Percentiles rank a stretch among this genome's conserved stretches.
These are phyloP conservation scores for Theileria sp. DNA, from an alignment of 169 alveolate genomes.

Conservation along the genomic window DNA sequence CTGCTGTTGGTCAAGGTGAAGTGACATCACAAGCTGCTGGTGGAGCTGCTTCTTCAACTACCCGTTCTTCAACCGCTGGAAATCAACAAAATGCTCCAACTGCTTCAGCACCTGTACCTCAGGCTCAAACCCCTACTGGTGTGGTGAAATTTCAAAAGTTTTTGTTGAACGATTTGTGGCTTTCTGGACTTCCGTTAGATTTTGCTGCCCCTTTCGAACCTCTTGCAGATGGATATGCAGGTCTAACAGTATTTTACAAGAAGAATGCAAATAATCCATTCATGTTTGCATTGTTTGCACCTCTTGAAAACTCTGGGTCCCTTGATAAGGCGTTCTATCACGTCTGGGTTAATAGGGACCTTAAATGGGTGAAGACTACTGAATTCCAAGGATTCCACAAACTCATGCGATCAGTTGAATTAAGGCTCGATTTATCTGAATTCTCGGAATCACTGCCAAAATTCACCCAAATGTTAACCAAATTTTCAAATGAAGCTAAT, in stretches of 20 bases:
- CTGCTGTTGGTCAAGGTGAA: background rate
- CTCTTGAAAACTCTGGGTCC: background rate
- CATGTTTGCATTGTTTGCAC: conserved; percentile 3
- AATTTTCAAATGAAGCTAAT: background rate
- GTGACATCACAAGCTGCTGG: too few relatives aligned
- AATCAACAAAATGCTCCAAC: background rate
- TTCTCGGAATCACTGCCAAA: background rate
- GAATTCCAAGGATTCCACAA: background rate
- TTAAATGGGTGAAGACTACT: conserved; percentile 2
- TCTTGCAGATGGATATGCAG: conserved; percentile 4
- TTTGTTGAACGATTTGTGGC: background rate
- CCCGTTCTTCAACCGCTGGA: too few relatives aligned
- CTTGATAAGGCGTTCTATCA: background rate
- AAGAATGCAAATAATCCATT: background rate
- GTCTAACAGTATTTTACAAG: conserved; percentile 2
- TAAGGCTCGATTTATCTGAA: background rate
- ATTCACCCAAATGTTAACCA: background rate
- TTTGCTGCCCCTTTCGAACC: conserved; percentile 7
- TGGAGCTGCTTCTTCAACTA: background rate
- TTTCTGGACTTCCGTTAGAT: background rate
- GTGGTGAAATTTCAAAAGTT: background rate
- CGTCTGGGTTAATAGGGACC: conserved; percentile 6
- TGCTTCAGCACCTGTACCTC: background rate
- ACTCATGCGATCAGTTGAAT: background rate
- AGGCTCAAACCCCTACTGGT: background rate